These are phyloP conservation scores for Discostella stelligera DNA, from an alignment of 352 stramenopile genomes.

Conservation along the genomic window DNA sequence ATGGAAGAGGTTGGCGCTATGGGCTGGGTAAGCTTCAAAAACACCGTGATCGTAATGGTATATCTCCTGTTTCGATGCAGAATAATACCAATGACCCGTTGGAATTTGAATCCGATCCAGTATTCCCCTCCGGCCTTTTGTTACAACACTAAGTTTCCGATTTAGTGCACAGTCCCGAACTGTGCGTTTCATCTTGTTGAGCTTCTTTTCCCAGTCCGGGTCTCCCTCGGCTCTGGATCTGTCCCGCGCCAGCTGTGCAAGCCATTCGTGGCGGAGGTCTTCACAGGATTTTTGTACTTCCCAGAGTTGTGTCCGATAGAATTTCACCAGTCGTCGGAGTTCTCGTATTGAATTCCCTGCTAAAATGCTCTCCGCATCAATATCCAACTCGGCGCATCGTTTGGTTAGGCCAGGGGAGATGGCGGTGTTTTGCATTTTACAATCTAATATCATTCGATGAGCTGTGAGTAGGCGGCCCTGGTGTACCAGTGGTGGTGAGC, in stretches of 20 bases:
- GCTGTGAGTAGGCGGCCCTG: background rate
- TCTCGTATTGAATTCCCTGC: background rate
- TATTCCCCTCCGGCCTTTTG: background rate
- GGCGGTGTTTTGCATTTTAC: background rate
- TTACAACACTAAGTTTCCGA: constrained; percentile 6
- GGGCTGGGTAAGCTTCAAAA: constrained; percentile 19
- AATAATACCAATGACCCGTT: constrained; percentile 25
- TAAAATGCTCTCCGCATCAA: background rate
- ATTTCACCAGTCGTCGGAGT: no score
- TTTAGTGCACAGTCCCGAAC: constrained; percentile 8
- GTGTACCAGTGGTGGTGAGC: background rate
- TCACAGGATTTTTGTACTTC: constrained; percentile 17
- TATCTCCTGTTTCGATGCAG: constrained; percentile 5
- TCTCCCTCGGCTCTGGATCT: background rate
- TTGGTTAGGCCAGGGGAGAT: background rate
- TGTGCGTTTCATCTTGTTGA: constrained; percentile 12
- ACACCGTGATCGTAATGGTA: constrained; percentile 19
- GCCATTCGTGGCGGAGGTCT: constrained; percentile 3
- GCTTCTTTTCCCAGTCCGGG: constrained; percentile 11
- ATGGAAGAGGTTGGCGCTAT: background rate
- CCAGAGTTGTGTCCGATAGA: constrained; percentile 5
- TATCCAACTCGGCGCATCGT: background rate
- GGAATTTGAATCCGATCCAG: constrained; percentile 27
- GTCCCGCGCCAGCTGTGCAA: constrained; percentile 1
- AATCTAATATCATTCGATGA: constrained; percentile 4